Conservation (phyloP, 2,329 filamentous ascomycete species). For the Malbranchea cinnamomea region DNA sequence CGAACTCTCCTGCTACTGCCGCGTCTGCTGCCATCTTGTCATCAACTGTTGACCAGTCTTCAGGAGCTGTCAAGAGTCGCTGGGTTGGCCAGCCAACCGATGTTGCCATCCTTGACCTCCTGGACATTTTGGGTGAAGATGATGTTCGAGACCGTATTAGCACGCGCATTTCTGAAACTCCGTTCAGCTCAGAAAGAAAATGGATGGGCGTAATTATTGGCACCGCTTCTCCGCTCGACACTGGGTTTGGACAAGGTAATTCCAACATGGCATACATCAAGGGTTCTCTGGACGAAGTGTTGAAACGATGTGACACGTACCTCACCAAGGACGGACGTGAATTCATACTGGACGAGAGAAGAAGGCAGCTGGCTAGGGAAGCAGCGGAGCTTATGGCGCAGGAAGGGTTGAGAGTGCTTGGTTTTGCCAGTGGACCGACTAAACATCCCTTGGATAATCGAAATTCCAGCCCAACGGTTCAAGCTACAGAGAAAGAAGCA, state of each 20-base stretch:
- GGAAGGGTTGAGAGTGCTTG: constrained; percentile 78
- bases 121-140: constrained; percentile 82
- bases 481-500: constrained; percentile 9
- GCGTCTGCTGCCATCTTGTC: constrained; percentile 69
- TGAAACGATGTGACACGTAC: constrained; percentile 81
- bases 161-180: constrained; percentile 68
- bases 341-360: constrained; percentile 63
- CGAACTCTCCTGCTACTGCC: constrained; percentile 53
- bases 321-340: constrained; percentile 74
- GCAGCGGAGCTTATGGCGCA: constrained; percentile 78
- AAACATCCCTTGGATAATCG: constrained; percentile 32
- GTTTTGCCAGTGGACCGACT: constrained; percentile 75
- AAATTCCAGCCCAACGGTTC: constrained; percentile 38
- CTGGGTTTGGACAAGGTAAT: constrained; percentile 33
- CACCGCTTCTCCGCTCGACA: constrained; percentile 34
- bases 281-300: constrained; percentile 74
- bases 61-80: constrained; percentile 58
- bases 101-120: constrained; percentile 85
- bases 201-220: constrained; percentile 97
- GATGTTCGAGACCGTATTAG: constrained; percentile 79
- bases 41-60: constrained; percentile 52
- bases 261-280: constrained; percentile 89
- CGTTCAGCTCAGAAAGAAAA: constrained; percentile 93
- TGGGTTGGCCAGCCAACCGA: constrained; percentile 97
- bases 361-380: constrained; percentile 57